Evolutionary conservation across 2,329 filamentous ascomycete species (phyloP).

Genomic region (Helicocarpus griseus): DNA sequence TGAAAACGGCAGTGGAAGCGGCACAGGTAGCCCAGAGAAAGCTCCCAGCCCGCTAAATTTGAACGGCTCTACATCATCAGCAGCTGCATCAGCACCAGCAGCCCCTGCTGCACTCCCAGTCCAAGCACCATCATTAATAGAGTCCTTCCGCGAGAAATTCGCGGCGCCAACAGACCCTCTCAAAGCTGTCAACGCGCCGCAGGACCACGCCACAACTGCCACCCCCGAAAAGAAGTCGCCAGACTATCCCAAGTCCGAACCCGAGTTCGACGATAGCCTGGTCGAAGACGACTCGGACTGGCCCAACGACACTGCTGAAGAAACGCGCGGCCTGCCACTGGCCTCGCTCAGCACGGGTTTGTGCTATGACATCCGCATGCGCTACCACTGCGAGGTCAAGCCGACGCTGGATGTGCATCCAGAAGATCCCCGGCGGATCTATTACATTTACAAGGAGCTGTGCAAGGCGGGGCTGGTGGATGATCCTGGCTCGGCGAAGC

Average conservation of each 20-base stretch:
- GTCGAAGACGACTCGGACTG: conserved; percentile 33
- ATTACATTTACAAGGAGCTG: conserved; percentile 84
- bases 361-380: conserved; percentile 92
- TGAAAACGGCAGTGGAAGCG: too few species aligned
- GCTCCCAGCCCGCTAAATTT: conserved; percentile 12
- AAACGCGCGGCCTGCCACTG: conserved; percentile 34
- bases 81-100: background rate
- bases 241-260: background rate
- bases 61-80: conserved; percentile 8
- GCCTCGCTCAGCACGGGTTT: conserved; percentile 59
- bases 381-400: conserved; percentile 81
- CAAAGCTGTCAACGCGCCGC: conserved; percentile 9
- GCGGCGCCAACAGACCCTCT: conserved; percentile 10
- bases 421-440: conserved; percentile 86
- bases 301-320: conserved; percentile 26
- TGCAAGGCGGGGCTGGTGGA: conserved; percentile 71
- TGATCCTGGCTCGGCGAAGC: conserved; percentile 42
- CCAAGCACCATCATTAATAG: conserved; percentile 8
- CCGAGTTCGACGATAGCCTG: conserved; percentile 23
- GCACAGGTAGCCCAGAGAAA: conserved; percentile 13
- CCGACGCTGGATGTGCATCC: conserved; percentile 66
- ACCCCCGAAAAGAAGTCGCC: background rate
- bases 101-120: background rate
- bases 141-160: conserved; percentile 15
- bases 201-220: conserved; percentile 4